Evolutionary conservation across 1,284 basidiomycete species (phyloP), one percentile per base, ranked within the genome.

Genomic region (Coniferiporia sulphurascens): DNA sequence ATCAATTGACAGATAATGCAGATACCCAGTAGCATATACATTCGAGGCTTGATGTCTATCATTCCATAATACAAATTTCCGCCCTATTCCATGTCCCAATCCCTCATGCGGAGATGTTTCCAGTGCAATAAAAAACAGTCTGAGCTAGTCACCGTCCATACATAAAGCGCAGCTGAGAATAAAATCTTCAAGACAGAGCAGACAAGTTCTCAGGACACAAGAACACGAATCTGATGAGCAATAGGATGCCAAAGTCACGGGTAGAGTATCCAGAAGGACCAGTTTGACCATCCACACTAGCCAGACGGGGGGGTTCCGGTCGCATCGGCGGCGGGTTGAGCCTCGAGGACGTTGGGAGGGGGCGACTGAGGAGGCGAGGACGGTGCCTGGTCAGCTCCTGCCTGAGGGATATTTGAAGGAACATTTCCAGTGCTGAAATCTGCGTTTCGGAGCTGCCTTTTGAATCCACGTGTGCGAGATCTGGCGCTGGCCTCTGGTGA

Each of bases 361-460:
- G 27, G 27, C 5, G 27, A 27, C 27, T 27, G 27, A 27, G 19
- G 3, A 17, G 44, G 44, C 44, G 44, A 41, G 38, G 38, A 15
- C 13, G 44, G 19, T 27, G 22, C 10, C 27, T 49, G 44, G 1
- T 43, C n/a, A 2, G 44, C 3, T 3, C 8, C 44, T 22, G 58
- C 5, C 35, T 52, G 13, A 22, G 53, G 48, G 45, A 57, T 61
- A 10, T 55, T 55, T 4, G 55, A 22, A n/a, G 59, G 59, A 21
- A 55, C 59, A 49, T 32, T 45, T 13, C 49, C 43, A 19, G 55
- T 48, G 41, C 59, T 55, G 34, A 57, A 61, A 27, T 61, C 59
- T 13, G 59, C 59, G 35, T 61, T 61, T 19, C 57, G 59, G 19
- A 57, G 21, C 46, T 61, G 59, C 41, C 59, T 57, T 21, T 32